Evolutionary conservation across 2,329 filamentous ascomycete species (phyloP), one percentile per base, ranked within the genome.

Genomic region (Cladophialophora psammophila): DNA sequence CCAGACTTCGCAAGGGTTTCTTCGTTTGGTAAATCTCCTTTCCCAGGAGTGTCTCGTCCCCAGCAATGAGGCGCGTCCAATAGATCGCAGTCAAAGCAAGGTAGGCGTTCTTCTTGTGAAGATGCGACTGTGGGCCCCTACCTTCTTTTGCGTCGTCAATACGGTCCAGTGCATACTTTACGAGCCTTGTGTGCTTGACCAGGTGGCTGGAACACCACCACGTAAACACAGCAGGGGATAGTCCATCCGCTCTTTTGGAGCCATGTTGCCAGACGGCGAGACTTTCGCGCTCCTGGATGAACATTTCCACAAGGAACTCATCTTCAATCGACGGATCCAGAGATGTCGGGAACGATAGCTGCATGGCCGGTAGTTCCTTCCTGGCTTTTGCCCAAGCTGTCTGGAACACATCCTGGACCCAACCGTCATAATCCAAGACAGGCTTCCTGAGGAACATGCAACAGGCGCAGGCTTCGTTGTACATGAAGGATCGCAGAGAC

Each of bases 191-290:
- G 15, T 60, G 58, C 32, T 60, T 60, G 42, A 60, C 58, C 40
- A 60, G 32, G 26, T 60, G 58, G 42, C 45, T 60, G 13, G 58
- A 60, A 52, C 58, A 60, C 58, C 58, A 60, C 58, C 58, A 60
- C 9, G 58, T 60, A 26, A 60, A 60, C 40, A 60, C 58, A 5
- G 40, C 58, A 20, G 58, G 42, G 26, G 58, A 26, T 13, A 60
- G 42, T 13, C 58, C 58, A 10, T 60, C 42, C 6, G 38, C 58
- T 38, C 45, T 60, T 52, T 52, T 42, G 8, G 58, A 60, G 7
- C 58, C 58, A 31, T 60, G 58, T 34, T 42, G 42, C 58, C 58
- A 60, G n/a, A 60, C 58, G 2, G 42, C 58, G 13, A 60, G 58
- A 10, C 58, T 31, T 36, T 60, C 58, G 42, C 58, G 58, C 42